Evolutionary conservation across 805 yeast species (phyloP), one percentile per base, ranked within the genome.

Genomic region (Ogataea pignaliae): DNA sequence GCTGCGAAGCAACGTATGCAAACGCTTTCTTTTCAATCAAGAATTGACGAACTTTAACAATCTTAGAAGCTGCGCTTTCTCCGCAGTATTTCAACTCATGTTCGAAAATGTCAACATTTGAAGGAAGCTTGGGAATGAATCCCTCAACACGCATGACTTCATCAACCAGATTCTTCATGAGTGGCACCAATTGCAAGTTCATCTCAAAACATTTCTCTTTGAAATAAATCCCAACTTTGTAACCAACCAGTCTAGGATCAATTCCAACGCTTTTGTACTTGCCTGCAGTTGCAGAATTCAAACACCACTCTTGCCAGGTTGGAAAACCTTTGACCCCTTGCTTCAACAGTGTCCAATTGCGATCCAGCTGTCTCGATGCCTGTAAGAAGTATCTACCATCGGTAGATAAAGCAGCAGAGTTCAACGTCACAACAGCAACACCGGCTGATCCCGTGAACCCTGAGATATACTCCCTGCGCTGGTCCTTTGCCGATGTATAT

Each of bases 371-470:
- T 45, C 83, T 78, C 17, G 76, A 79, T 1, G 98, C 98, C 66
- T 93, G 99, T 46, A 87, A 70, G 63, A 88, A 93, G 68, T 93
- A 93, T 52, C 99, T 74, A 2, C 98, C 98, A 65, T 93, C 99
- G 0, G 99, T 93, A 9, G 95, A 81, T 40, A 93, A 67, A 0
- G 85, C 86, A 12, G 96, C 95, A 38, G 79, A 76, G 29, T 66
- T 64, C 34, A 71, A 54, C 7, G 96, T 82, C 15, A 91, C 74
- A n/a, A 93, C 75, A 1, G 96, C 97, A 17, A 88, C 70, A 18
- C 98, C 99, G 2, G 97, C 95, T 39, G 91, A 82, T 1, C 98
- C 99, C 11, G 91, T 84, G 66, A 91, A 91, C 0, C 89, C 97
- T 7, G 90, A 76, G 26, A 91, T 84, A 55, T 75, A 91, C 43